A percentile compares a stretch with the other conserved stretches of the same genome.
Conservation (phyloP, 129 eudicot species). For the Chrysanthemum lavandulifolium region DNA sequence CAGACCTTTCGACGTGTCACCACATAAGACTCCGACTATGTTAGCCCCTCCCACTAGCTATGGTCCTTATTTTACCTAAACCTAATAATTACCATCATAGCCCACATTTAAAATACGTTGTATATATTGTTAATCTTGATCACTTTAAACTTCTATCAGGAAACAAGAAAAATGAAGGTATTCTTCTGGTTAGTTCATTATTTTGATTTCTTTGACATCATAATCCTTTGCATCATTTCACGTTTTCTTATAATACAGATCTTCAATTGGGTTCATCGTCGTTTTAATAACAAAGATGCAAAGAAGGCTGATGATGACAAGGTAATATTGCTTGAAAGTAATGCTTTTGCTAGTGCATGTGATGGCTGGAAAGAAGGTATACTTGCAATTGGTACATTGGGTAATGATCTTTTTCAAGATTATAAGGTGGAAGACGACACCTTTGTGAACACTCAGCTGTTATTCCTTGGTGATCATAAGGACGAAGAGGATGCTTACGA, state of each 20-base stretch:
- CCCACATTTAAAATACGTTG: constrained; percentile 2
- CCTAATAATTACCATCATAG: constrained; percentile 21
- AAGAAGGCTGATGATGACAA: constrained; percentile 37
- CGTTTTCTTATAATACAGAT: constrained; percentile 35
- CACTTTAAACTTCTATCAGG: not conserved
- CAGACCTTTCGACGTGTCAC: constrained; percentile 6
- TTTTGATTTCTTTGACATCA: not conserved
- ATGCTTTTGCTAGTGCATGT: constrained; percentile 8
- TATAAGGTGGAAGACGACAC: constrained; percentile 10
- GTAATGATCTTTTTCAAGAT: constrained; percentile 38
- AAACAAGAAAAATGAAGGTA: constrained; percentile 36
- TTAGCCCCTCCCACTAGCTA: constrained; percentile 24
- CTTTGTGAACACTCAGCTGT: not conserved
- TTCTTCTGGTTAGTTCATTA: not conserved
- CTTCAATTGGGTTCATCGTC: constrained; percentile 66
- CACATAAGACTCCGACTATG: constrained; percentile 1
- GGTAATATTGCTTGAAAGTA: constrained; percentile 30
- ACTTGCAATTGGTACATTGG: constrained; percentile 67
- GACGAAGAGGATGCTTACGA: constrained; percentile 9
- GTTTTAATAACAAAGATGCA: constrained; percentile 39
- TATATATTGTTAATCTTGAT: not conserved
- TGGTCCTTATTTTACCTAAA: constrained; percentile 29
- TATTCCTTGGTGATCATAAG: not conserved
- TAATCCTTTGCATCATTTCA: not conserved
- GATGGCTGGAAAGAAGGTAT: constrained; percentile 52